Base-by-base conservation (phyloP, 176 grass and related monocot genomes). In the bread wheat (Triticum aestivum) region DNA sequence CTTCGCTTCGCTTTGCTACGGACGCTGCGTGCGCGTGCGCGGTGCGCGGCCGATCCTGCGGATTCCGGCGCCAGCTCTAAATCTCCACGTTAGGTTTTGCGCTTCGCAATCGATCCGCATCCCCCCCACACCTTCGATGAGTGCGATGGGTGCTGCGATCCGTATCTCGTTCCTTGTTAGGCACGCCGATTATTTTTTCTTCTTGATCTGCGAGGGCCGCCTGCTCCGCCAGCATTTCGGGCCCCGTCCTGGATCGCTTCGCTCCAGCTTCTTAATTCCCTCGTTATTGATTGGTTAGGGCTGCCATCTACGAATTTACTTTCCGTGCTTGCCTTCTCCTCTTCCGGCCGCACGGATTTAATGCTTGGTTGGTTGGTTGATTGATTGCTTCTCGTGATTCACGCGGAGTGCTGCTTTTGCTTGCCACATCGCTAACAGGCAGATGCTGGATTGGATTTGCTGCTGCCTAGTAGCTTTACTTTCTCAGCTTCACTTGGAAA, bases 251-350 rank as follows among this genome's bases (percentile, higher is more conserved):
- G 72, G 72, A 75, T 75, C 72, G 72, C 72, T 1, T 26, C 3
- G 70, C 71, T 75, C 26, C 42, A 0, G 42, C 72, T 30, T 75
- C 23, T 49, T 29, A 18, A 68, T 34, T 68, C 32, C 17, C 29
- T 30, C 65, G 8, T 47, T 74, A 6, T 42, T 27, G 14, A 30
- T 45, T 42, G 24, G 73, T 75, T 75, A 75, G 73, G 73, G 73
- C 42, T 75, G 15, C 12, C 72, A 12, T 51, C 72, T 42, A 27
- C 44, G 73, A 15, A 27, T 52, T 52, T 52, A 20, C 73, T 52
- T 75, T 75, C 73, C 73, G 73, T 75, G 44, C 73, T 32, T 45
- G 73, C 44, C 73, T 75, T 52, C 73, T 75, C 73, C 73, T 0
- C 73, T 51, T 75, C 44, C 42, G 9, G 69, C 69, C 69, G 23